Conservation (phyloP, 352 stramenopile species). For the Phytophthora foliorum region DNA sequence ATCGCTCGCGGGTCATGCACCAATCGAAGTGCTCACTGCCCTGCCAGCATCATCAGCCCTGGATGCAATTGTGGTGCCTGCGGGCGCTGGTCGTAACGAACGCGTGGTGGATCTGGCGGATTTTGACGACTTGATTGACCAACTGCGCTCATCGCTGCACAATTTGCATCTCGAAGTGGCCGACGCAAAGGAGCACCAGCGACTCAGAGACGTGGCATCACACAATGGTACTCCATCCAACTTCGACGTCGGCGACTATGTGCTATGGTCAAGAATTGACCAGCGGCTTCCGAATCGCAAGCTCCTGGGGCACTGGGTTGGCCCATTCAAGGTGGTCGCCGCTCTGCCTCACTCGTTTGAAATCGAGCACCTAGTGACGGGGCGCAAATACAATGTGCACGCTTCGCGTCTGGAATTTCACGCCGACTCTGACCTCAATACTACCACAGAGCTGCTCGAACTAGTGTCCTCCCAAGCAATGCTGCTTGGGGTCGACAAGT, state of each 20-base stretch:
- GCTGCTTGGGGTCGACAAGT: neutral
- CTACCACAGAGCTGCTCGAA: neutral
- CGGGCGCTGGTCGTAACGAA: neutral
- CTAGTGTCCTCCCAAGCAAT: neutral
- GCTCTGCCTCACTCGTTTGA: conserved; percentile 13
- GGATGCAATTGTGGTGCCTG: neutral
- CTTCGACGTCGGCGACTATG: conserved; percentile 23
- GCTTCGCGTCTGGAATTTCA: neutral
- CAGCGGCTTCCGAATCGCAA: conserved; percentile 16
- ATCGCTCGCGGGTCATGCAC: neutral
- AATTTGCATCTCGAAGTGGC: neutral
- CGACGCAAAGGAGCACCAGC: neutral
- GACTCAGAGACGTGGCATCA: neutral
- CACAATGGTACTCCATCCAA: conserved; percentile 8
- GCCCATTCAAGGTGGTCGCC: conserved; percentile 20
- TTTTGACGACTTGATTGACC: neutral
- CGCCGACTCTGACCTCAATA: neutral
- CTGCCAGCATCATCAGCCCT: neutral
- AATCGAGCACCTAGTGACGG: conserved; percentile 17
- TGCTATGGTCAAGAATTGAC: conserved; percentile 28
- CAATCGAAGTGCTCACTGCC: neutral
- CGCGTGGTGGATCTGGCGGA: neutral
- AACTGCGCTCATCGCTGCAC: neutral
- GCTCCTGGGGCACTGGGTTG: conserved; percentile 17
- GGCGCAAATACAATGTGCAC: conserved; percentile 3